These are phyloP conservation scores for Pseudoperonospora humuli DNA, from an alignment of 352 stramenopile genomes.

Conservation along the genomic window DNA sequence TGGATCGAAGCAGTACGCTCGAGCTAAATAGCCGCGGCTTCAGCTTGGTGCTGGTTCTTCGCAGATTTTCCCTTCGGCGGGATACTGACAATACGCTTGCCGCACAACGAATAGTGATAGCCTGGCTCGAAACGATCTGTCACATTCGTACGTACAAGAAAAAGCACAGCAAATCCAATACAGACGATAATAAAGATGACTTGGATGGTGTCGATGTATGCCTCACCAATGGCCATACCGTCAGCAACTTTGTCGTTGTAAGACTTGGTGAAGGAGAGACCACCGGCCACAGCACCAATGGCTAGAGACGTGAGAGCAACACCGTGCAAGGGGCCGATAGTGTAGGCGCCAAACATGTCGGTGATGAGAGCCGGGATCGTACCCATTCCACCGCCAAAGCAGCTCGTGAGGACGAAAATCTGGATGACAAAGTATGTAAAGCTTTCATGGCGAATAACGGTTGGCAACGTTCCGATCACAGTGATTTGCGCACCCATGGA, in stretches of 20 bases:
- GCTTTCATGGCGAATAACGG: constrained; percentile 44
- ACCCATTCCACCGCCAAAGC: constrained; percentile 67
- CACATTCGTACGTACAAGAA: constrained; percentile 60
- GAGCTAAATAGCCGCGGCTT: no score
- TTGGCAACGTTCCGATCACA: constrained; percentile 52
- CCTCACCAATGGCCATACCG: constrained; percentile 37
- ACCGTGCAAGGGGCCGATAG: constrained; percentile 47
- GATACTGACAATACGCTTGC: constrained; percentile 56
- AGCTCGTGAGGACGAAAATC: constrained; percentile 67
- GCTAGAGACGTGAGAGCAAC: constrained; percentile 73
- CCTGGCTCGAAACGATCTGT: constrained; percentile 56
- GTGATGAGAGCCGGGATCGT: constrained; percentile 70
- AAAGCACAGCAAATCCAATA: constrained; percentile 50
- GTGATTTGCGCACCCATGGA: constrained; percentile 53
- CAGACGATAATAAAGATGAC: constrained; percentile 59
- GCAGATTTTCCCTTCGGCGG: constrained; percentile 34
- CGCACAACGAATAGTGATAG: constrained; percentile 62
- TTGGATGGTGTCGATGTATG: constrained; percentile 71
- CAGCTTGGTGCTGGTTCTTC: no score
- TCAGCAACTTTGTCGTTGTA: constrained; percentile 35
- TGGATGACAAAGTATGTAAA: constrained; percentile 52
- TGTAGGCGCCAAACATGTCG: constrained; percentile 78
- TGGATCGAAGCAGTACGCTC: no score
- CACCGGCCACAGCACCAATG: constrained; percentile 57
- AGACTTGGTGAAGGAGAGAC: constrained; percentile 61